Conservation (phyloP, 345 rosid genomes). For the Rubroshorea leprosula region DNA sequence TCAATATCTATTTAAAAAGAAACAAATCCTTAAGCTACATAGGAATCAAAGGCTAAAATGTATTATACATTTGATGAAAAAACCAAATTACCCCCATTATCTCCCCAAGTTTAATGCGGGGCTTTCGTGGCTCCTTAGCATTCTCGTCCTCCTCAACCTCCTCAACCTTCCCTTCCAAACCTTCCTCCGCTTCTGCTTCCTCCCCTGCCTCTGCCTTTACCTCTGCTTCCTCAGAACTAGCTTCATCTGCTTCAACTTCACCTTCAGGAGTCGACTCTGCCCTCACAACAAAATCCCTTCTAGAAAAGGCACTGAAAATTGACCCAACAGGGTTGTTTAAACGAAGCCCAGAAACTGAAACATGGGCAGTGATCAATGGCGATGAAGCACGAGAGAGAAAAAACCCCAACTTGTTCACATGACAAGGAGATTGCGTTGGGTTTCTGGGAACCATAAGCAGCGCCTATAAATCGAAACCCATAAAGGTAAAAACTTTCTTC, state of each 20-base stretch:
- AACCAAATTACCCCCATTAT: slow-evolving; percentile 65
- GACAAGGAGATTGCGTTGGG: slow-evolving; percentile 18
- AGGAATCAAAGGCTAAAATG: too few species aligned
- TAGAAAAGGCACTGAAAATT: slow-evolving; percentile 28
- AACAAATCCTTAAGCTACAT: not conserved
- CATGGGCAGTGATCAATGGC: slow-evolving; percentile 15
- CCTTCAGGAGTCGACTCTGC: slow-evolving; percentile 47
- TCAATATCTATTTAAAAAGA: slow-evolving; percentile 53
- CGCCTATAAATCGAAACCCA: slow-evolving; percentile 31
- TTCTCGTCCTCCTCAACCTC: slow-evolving; percentile 32
- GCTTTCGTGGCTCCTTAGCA: slow-evolving; percentile 46
- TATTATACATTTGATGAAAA: too few species aligned
- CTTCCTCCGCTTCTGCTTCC: too few species aligned
- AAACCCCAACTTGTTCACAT: slow-evolving; percentile 39
- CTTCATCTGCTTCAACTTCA: slow-evolving; percentile 30
- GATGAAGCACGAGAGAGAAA: slow-evolving; percentile 26
- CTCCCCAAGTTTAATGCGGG: slow-evolving; percentile 56
- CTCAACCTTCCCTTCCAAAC: slow-evolving; percentile 16
- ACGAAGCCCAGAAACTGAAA: slow-evolving; percentile 31
- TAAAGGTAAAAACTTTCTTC: not conserved
- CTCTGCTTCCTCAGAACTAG: too few species aligned
- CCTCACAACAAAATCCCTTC: slow-evolving; percentile 38
- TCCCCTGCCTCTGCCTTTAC: slow-evolving; percentile 23
- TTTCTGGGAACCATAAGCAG: slow-evolving; percentile 43
- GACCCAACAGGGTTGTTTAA: slow-evolving; percentile 20